Conservation (phyloP, 164 flowering plant genomes). For the Houttuynia cordata region DNA sequence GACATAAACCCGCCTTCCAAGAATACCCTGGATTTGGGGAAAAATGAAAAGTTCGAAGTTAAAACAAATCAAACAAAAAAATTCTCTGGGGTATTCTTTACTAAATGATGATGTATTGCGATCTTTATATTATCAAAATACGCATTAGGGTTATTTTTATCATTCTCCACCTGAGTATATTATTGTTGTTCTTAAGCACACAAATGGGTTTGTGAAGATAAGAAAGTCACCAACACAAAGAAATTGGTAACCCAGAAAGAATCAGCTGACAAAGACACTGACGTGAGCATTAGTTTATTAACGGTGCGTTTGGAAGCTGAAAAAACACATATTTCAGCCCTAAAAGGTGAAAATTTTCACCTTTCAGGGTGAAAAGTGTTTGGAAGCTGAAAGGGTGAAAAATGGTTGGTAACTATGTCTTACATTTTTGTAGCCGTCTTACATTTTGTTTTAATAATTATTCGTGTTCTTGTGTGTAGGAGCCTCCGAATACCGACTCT, state of each 20-base stretch:
- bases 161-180: background rate
- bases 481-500: no score
- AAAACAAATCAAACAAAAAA: constrained; percentile 24
- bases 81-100: constrained; percentile 31
- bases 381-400: no score
- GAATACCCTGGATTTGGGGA: constrained; percentile 27
- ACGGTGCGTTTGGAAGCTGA: no score
- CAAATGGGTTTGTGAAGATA: constrained; percentile 10
- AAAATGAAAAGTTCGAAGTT: constrained; percentile 24
- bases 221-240: constrained; percentile 38
- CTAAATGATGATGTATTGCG: background rate
- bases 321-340: no score
- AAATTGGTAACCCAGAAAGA: constrained; percentile 44
- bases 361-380: no score
- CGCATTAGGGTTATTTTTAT: background rate
- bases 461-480: no score
- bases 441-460: no score
- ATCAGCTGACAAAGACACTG: constrained; percentile 46
- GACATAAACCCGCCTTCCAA: constrained; percentile 31
- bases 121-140: background rate
- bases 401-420: no score
- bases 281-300: constrained; percentile 62
- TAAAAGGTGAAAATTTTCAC: no score
- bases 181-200: background rate
- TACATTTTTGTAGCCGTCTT: no score